Evolutionary conservation across 2,329 filamentous ascomycete genomes (phyloP).

Genomic region (Zasmidium citrigriseum): DNA sequence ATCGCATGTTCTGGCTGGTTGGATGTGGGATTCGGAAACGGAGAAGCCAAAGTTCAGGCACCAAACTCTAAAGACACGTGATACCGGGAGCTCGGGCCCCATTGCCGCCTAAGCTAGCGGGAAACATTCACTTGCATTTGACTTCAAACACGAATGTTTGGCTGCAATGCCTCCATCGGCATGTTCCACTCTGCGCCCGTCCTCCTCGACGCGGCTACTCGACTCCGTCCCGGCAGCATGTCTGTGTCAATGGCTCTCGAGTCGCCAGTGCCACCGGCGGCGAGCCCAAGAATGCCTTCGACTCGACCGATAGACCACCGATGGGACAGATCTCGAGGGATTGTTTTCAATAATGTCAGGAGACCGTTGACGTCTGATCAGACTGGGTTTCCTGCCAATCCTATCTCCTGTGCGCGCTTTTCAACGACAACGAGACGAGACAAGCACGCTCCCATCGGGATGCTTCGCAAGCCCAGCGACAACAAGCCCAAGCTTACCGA

Average conservation of each 20-base stretch:
- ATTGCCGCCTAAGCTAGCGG: conserved; percentile 3
- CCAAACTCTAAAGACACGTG: not conserved
- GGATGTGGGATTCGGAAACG: not conserved
- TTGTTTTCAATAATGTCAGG: conserved; percentile 21
- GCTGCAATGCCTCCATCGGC: conserved; percentile 2
- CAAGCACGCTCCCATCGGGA: not conserved
- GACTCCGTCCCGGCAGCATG: conserved; percentile 15
- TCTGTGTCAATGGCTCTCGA: conserved; percentile 9
- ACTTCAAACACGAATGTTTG: not conserved
- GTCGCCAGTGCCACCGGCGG: not conserved
- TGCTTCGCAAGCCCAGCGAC: not conserved
- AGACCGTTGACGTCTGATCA: conserved; percentile 1
- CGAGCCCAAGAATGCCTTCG: conserved; percentile 23
- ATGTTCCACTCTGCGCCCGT: conserved; percentile 12
- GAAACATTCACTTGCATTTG: not conserved
- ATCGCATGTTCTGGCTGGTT: not conserved
- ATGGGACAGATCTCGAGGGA: conserved; percentile 32
- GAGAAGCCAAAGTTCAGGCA: not conserved
- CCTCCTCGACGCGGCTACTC: conserved; percentile 16
- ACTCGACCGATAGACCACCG: conserved; percentile 29
- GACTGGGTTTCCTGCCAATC: conserved; percentile 2
- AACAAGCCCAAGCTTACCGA: no score
- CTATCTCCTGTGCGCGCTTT: not conserved
- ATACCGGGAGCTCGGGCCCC: not conserved
- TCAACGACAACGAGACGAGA: not conserved